These are phyloP conservation scores for Aspergillus quadrilineatus DNA, from an alignment of 2,329 filamentous ascomycete species.

Conservation along the genomic window DNA sequence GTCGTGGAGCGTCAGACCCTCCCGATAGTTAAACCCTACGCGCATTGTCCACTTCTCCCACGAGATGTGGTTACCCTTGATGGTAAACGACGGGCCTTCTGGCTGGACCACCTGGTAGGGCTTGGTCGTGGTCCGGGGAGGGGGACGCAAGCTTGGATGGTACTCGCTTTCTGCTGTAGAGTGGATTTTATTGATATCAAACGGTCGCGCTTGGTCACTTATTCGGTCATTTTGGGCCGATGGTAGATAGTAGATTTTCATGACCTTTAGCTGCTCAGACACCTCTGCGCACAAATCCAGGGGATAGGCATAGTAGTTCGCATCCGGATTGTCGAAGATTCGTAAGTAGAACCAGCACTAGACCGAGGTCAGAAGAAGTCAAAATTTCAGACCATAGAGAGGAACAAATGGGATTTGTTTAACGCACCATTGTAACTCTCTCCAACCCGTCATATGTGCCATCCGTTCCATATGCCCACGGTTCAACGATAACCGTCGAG, in stretches of 20 bases:
- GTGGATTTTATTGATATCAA: slow-evolving; percentile 31
- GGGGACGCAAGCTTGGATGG: slow-evolving; percentile 30
- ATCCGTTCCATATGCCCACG: slow-evolving; percentile 7
- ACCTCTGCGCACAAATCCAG: slow-evolving; percentile 55
- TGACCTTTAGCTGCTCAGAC: slow-evolving; percentile 49
- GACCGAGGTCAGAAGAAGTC: no score
- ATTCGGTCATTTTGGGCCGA: slow-evolving; percentile 39
- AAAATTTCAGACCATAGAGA: no score
- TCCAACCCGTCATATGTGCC: not conserved
- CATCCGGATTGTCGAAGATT: slow-evolving; percentile 31
- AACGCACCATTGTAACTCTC: no score
- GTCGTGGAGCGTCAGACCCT: slow-evolving; percentile 45
- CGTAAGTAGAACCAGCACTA: not conserved
- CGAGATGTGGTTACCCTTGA: slow-evolving; percentile 28
- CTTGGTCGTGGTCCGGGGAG: slow-evolving; percentile 32
- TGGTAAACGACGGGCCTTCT: slow-evolving; percentile 36
- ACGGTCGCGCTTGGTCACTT: not conserved
- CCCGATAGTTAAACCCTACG: slow-evolving; percentile 47
- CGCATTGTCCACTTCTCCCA: slow-evolving; percentile 49
- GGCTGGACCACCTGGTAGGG: slow-evolving; percentile 39
- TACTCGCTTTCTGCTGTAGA: slow-evolving; percentile 30
- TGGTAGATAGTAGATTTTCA: slow-evolving; percentile 52
- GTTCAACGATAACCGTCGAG: not conserved
- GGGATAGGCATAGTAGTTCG: slow-evolving; percentile 60
- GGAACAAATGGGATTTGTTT: no score